Evolutionary conservation across 1,139 yeast genomes (phyloP), one percentile per base, ranked within the genome.

Genomic region (Petasospora rhodanensis): DNA sequence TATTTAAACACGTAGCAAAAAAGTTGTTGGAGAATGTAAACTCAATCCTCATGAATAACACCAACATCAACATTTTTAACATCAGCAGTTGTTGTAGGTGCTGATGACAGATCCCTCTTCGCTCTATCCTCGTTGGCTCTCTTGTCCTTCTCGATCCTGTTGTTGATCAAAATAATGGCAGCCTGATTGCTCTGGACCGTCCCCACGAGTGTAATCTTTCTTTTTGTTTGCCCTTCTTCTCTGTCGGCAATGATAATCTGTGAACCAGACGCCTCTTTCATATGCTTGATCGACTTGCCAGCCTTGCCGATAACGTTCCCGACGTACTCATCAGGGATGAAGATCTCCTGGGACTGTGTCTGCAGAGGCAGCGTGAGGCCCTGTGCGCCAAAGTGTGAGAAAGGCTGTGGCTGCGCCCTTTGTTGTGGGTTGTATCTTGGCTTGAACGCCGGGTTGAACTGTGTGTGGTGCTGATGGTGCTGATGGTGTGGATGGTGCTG

Each of bases 281-380:
- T 79, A 42, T 82, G 86, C 51, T 79, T 83, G 39, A 86, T 81
- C 50, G 79, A 83, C 51, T 79, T 76, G 17, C 96, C 96, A 24
- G 86, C 86, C 58, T 79, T 83, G 7, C 96, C 96, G 45, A 86
- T 86, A 14, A 86, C 81, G 23, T 85, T 76, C 1, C 96, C 96
- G 30, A 85, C 89, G 56, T 70, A 79, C 28, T 73, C 72, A 51
- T 82, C 81, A 23, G 94, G 89, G 28, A 86, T 86, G 46, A 63
- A 79, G 4, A 85, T 64, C 42, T 82, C 89, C 56, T 83, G 87
- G 39, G 42, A 17, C 5, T 28, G 35, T 15, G 26, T n/a, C 17
- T 23, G 19, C 15, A 29, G 14, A 11, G 25, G 37, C 2, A 20
- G 17, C 7, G 31, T 12, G 11, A 32, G 24, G 24, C 14, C 24